Evolutionary conservation across 2,329 filamentous ascomycete species (phyloP), one percentile per base, ranked within the genome.

Genomic region (Aspergillus texensis): DNA sequence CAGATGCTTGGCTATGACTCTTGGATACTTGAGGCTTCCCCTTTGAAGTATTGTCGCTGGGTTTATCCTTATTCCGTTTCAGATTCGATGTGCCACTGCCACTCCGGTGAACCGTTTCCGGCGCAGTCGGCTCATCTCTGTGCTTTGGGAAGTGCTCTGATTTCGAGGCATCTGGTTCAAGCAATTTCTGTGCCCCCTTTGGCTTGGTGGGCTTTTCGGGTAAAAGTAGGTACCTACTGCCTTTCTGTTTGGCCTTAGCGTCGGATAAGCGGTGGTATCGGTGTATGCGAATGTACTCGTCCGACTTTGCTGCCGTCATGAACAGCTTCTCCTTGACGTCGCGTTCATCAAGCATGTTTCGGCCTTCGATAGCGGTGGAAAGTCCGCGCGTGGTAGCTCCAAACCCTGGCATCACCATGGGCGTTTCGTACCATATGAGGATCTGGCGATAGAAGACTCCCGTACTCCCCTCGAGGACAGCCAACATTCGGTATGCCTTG

Each of bases 381-480:
- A 67, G 32, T 3, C 70, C 69, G 9, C 66, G 52, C 2, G 41
- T 61, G 9, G 69, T 66, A 11, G 16, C 62, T 12, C 66, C 70
- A 45, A 64, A 68, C 4, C 66, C 62, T 1, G 63, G 63, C 62
- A 67, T 65, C n/a, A 58, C 52, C 11, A 41, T 24, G 10, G 64
- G 61, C 34, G 45, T 19, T 9, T 55, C 24, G 28, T 56, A 57
- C 61, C 65, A 68, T 26, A 53, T 60, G 2, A 28, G 24, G 11
- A 67, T 45, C 6, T 64, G 50, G 16, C 48, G 53, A 41, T 62
- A 64, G 39, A 68, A 52, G 1, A 21, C 19, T 5, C 65, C 63
- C 3, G 41, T 52, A 3, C 34, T 30, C 1, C 69, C 69, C 57
- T 72, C 64, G 5, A 68, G 39, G 5, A 57, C 39, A 6, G 59